Base-by-base conservation (phyloP, 2,329 filamentous ascomycete genomes). In the Plectosphaerella plurivora region DNA sequence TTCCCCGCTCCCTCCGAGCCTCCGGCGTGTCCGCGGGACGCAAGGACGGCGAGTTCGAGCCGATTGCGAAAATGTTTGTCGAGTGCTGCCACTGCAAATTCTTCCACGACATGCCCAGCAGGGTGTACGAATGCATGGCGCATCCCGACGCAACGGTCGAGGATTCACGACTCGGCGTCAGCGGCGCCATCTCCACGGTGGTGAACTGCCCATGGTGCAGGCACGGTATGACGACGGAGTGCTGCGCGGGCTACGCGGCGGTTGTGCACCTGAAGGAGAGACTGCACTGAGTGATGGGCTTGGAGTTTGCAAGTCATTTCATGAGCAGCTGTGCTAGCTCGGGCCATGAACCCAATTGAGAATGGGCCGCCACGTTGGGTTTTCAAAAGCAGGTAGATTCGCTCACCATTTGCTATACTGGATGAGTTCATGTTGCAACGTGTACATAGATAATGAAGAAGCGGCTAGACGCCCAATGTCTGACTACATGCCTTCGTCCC, bases 181-280 rank as follows among this genome's bases (percentile, higher is more conserved):
- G 75, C 42, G 81, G 81, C 1, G 70, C 77, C 7, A 75, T 85
- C 45, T 82, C 77, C 9, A 84, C 83, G 57, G 81, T 77, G 61
- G 81, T 87, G 24, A 81, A 79, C 58, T 89, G 86, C 63, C 85
- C 85, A 9, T 89, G 87, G 87, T 90, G 87, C 64, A 73, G 74
- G 44, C 87, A 90, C 68, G 78, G 79, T 48, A 89, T 90, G 86
- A 84, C 75, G 58, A 85, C 78, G 14, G 72, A 69, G 53, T 90
- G 87, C 68, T 90, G 87, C 64, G 78, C 84, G 11, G 86, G 85
- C 8, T 86, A 86, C 69, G 81, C 83, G 11, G 82, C 86, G 1
- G 75, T 86, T 45, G 79, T 90, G 4, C 81, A 85, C 55, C 69
- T 89, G 60, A 81, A 81, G 61, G 84, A 89, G 65, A 79, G 80